Conservation (phyloP, 495 filamentous ascomycete genomes). For the Hypoxylon intermedium region DNA sequence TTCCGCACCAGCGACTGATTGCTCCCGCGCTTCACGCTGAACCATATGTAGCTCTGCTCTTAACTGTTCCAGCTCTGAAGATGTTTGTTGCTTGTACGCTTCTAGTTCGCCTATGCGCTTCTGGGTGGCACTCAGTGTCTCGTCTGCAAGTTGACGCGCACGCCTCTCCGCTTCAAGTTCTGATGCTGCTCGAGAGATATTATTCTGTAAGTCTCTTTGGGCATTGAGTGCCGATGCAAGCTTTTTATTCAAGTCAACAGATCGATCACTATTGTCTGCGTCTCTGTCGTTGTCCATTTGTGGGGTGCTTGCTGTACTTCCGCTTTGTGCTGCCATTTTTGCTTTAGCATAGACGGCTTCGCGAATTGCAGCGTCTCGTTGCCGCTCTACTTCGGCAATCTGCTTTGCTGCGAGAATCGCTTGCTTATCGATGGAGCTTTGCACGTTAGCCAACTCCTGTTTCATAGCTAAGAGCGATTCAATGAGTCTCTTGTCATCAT, state of each 20-base stretch:
- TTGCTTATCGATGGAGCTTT: slow-evolving; percentile 85
- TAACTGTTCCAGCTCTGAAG: slow-evolving; percentile 82
- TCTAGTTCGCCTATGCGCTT: slow-evolving; percentile 85
- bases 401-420: slow-evolving; percentile 81
- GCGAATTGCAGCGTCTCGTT: slow-evolving; percentile 87
- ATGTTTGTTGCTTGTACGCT: slow-evolving; percentile 76
- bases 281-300: slow-evolving; percentile 71
- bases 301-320: slow-evolving; percentile 71
- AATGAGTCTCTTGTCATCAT: slow-evolving; percentile 89
- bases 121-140: slow-evolving; percentile 81
- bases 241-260: slow-evolving; percentile 79
- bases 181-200: slow-evolving; percentile 66
- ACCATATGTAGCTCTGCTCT: slow-evolving; percentile 81
- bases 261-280: slow-evolving; percentile 65
- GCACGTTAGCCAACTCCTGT: slow-evolving; percentile 81
- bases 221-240: slow-evolving; percentile 79
- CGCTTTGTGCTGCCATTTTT: slow-evolving; percentile 80
- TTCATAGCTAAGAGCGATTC: slow-evolving; percentile 93
- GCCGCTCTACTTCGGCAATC: slow-evolving; percentile 91
- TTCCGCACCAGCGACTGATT: slow-evolving; percentile 76
- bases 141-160: slow-evolving; percentile 83
- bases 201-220: slow-evolving; percentile 76
- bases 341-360: slow-evolving; percentile 96
- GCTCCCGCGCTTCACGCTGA: slow-evolving; percentile 77
- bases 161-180: slow-evolving; percentile 83